Evolutionary conservation across 228 moss, liverwort and hornwort species (phyloP).

Genomic region (Sphagnum magellanicum): DNA sequence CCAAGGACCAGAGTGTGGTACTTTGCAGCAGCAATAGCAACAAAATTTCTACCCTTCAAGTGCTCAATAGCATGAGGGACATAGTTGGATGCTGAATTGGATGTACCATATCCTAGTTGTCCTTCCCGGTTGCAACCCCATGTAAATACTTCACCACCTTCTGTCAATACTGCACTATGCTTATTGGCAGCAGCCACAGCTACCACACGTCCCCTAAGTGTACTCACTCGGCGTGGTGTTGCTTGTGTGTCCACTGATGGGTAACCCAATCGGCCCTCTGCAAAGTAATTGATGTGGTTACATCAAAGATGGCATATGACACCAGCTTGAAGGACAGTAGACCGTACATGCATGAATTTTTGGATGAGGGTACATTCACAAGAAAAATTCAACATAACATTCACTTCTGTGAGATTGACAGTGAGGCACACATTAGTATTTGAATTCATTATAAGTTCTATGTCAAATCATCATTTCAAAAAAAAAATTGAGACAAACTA

Average conservation of each 20-base stretch:
- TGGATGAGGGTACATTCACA: too few species aligned
- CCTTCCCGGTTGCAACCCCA: constrained; percentile 98
- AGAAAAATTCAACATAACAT: neutral
- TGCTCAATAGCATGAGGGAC: constrained; percentile 75
- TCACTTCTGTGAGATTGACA: neutral
- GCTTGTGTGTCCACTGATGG: constrained; percentile 95
- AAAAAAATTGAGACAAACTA: too few species aligned
- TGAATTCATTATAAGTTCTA: too few species aligned
- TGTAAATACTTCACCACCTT: constrained; percentile 80
- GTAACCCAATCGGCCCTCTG: constrained; percentile 98
- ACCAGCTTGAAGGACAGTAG: neutral
- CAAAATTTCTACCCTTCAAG: constrained; percentile 75
- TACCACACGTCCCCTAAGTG: constrained; percentile 69
- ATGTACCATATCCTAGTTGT: constrained; percentile 94
- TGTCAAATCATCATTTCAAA: too few species aligned
- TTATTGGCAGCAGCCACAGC: constrained; percentile 92
- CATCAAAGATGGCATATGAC: neutral
- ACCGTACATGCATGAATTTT: too few species aligned
- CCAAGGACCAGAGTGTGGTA: constrained; percentile 90
- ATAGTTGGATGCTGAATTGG: constrained; percentile 87
- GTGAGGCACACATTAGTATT: too few species aligned
- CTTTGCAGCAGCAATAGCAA: constrained; percentile 75
- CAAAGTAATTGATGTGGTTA: constrained; percentile 9
- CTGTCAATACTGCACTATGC: constrained; percentile 93
- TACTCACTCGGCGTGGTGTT: constrained; percentile 84